Evolutionary conservation across 768 basidiomycete genomes (phyloP), one percentile per base, ranked within the genome.

Genomic region (Collybiopsis luxurians): DNA sequence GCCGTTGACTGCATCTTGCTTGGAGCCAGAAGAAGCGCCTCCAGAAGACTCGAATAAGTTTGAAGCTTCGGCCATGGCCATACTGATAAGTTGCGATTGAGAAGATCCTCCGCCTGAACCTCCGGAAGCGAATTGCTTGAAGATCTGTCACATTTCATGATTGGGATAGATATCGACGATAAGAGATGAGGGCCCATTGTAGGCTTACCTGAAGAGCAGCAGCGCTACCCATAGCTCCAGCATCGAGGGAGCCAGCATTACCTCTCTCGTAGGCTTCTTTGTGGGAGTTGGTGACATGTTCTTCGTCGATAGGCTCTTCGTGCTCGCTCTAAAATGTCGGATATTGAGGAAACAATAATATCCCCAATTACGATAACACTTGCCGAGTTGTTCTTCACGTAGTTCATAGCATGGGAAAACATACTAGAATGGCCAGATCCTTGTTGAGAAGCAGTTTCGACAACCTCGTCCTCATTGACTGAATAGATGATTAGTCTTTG

Each of bases 1-100:
- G 12, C 88, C 81, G 57, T 89, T 91, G 65, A 95, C 84, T 9
- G 86, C 86, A 64, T 93, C 90, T 64, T 95, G 92, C 73, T 90
- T 91, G 67, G 79, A 79, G 10, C 87, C 85, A 11, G 81, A 79
- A 3, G 83, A 74, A 3, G 82, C 79, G 7, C 84, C 84, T 19
- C 87, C 88, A 24, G 81, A 77, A 60, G 79, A 72, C 63, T 92
- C 90, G 62, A 94, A 89, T 48, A 92, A 71, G 67, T 90, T 88
- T 15, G 80, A 74, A 0, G 85, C 89, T 62, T 95, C 87, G 0
- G 83, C 82, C 91, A 96, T 92, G 3, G 94, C 93, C 69, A 92
- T 70, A 64, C 89, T 88, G 71, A 96, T 85, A 58, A 95, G 73
- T 69, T 95, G 69, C 38, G 83, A 83, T 67, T 80, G 77, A 49